These are phyloP conservation scores for Coemansia sp. DNA, from an alignment of 192 early-diverging fungal species.

Conservation along the genomic window DNA sequence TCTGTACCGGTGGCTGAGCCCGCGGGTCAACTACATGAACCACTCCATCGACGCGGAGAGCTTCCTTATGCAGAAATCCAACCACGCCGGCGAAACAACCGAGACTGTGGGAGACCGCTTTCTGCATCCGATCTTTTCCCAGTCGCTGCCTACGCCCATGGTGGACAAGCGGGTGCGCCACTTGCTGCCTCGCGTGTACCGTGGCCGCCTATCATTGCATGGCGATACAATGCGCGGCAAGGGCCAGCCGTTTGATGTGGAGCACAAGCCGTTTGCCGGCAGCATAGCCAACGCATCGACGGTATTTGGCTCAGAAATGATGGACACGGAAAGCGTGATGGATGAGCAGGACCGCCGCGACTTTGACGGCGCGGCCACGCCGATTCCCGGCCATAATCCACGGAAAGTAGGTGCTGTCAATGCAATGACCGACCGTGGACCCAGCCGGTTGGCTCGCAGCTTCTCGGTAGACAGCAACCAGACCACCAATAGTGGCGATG, in stretches of 20 bases:
- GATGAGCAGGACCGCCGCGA: constrained; percentile 50
- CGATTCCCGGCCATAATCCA: constrained; percentile 17
- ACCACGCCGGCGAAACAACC: constrained; percentile 1
- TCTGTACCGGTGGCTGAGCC: constrained; percentile 48
- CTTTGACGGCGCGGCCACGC: constrained; percentile 48
- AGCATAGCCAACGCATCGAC: constrained; percentile 40
- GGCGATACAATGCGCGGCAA: not conserved
- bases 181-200: constrained; percentile 62
- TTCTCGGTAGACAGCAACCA: constrained; percentile 41
- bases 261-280: constrained; percentile 8
- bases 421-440: constrained; percentile 3
- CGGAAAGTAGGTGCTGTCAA: not conserved
- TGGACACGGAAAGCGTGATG: constrained; percentile 43
- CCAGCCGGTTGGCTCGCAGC: constrained; percentile 25
- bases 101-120: constrained; percentile 58
- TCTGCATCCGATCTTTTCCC: constrained; percentile 63
- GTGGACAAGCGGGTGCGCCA: constrained; percentile 66
- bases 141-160: constrained; percentile 64
- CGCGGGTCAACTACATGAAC: constrained; percentile 59
- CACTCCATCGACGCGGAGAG: constrained; percentile 47
- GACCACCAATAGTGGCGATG: constrained; percentile 17
- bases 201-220: constrained; percentile 42
- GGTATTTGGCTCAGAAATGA: constrained; percentile 31
- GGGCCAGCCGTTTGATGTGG: constrained; percentile 1
- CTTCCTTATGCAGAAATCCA: constrained; percentile 24